Evolutionary conservation across 345 rosid genomes (phyloP).

Genomic region (Linum tenue): DNA sequence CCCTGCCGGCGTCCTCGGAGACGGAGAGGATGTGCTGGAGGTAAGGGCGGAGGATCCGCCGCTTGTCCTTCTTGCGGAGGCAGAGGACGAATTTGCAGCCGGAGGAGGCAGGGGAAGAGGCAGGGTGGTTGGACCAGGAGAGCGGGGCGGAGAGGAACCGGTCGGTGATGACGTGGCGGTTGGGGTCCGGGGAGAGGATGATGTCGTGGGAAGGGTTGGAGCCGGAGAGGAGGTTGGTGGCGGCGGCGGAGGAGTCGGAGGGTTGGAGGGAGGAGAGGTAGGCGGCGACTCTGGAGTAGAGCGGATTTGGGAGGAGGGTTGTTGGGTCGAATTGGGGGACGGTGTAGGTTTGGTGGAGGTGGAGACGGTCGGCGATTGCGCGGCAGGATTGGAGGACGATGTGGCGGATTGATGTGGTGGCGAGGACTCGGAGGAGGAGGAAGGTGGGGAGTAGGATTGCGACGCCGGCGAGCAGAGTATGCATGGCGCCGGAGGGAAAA

Average conservation of each 20-base stretch:
- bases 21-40: conserved; percentile 20
- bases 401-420: conserved; percentile 14
- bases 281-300: conserved; percentile 13
- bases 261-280: conserved; percentile 17
- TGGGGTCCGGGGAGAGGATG: conserved; percentile 15
- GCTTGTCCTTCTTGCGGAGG: conserved; percentile 20
- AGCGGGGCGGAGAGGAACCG: conserved; percentile 16
- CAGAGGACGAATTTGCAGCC: conserved; percentile 1
- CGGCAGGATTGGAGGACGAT: conserved; percentile 7
- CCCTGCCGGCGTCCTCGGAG: conserved; percentile 11
- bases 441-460: background rate
- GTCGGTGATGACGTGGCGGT: conserved; percentile 11
- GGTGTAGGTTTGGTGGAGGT: conserved; percentile 16
- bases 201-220: conserved; percentile 16
- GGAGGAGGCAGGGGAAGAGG: background rate
- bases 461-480: background rate
- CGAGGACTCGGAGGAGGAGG: conserved; percentile 5
- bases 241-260: conserved; percentile 11
- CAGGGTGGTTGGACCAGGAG: conserved; percentile 12
- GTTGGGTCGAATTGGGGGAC: conserved; percentile 17
- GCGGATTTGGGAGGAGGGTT: conserved; percentile 10
- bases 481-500: background rate
- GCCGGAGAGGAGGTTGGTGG: conserved; percentile 20
- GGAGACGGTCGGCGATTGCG: conserved; percentile 14
- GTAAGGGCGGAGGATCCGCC: conserved; percentile 15